Evolutionary conservation across 306 rosid species (phyloP).

Genomic region (Acmispon strigosus): DNA sequence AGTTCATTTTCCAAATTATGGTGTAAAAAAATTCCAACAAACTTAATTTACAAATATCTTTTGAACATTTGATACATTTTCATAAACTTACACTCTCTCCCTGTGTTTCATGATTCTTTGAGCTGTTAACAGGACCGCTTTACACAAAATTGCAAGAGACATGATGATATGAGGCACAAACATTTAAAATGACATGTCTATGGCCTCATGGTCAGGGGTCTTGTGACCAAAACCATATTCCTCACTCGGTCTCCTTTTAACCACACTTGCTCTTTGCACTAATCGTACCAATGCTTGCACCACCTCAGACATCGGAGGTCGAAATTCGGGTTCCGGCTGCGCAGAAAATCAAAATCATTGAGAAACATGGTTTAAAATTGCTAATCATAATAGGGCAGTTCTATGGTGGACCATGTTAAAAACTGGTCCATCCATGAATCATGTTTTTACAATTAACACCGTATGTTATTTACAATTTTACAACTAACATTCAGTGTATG

Average conservation of each 20-base stretch:
- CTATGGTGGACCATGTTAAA: no score
- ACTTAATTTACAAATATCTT: conserved; percentile 41
- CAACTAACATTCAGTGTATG: no score
- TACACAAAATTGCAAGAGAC: conserved; percentile 37
- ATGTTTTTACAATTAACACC: no score
- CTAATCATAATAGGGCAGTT: no score
- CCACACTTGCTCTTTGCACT: conserved; percentile 86
- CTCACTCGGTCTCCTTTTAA: conserved; percentile 81
- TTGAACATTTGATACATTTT: conserved; percentile 18
- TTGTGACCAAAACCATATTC: conserved; percentile 67
- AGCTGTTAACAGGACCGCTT: conserved; percentile 15
- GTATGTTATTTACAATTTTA: no score
- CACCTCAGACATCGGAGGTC: conserved; percentile 98
- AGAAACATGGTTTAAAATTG: background rate
- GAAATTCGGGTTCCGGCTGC: conserved; percentile 90
- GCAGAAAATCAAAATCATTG: background rate
- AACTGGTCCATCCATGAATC: no score
- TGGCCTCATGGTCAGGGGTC: conserved; percentile 77
- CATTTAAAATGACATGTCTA: conserved; percentile 59
- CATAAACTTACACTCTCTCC: conserved; percentile 15
- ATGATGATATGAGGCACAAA: background rate
- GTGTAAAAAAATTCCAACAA: conserved; percentile 27
- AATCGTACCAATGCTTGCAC: conserved; percentile 89
- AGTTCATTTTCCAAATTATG: conserved; percentile 27
- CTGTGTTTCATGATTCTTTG: conserved; percentile 17